These are phyloP conservation scores for Vickermania ingenoplastis DNA, from an alignment of 208 protist species.

Conservation along the genomic window DNA sequence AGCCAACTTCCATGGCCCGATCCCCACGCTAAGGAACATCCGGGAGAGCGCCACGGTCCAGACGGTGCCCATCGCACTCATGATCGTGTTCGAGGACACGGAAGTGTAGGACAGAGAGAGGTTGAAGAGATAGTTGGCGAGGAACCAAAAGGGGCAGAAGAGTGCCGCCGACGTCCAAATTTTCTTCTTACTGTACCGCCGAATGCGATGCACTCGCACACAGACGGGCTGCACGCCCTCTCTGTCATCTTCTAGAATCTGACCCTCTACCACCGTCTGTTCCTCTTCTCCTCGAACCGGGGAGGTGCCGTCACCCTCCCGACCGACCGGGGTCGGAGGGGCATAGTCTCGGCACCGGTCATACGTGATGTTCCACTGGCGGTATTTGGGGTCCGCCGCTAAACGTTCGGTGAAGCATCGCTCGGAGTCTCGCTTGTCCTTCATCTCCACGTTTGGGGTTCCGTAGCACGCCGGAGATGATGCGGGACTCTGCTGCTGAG, in stretches of 20 bases:
- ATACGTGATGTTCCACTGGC: neutral
- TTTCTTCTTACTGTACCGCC: slow-evolving; percentile 50
- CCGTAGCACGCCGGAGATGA: neutral
- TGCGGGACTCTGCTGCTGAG: neutral
- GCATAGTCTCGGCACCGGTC: neutral
- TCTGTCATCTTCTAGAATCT: neutral
- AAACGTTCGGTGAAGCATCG: neutral
- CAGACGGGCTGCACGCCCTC: neutral
- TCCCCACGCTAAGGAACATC: slow-evolving; percentile 50
- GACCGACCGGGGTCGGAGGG: neutral
- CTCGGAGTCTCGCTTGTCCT: neutral
- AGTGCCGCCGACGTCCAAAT: slow-evolving; percentile 58
- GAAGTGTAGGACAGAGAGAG: slow-evolving; percentile 75
- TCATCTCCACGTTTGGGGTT: neutral
- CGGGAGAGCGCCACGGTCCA: slow-evolving; percentile 78
- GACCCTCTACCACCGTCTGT: neutral
- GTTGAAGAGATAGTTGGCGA: slow-evolving; percentile 90
- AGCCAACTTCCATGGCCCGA: slow-evolving; percentile 32
- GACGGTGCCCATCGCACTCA: slow-evolving; percentile 79
- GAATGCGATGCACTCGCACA: slow-evolving; percentile 29
- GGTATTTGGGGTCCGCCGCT: neutral
- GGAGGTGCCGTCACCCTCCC: neutral
- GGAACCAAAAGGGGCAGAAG: slow-evolving; percentile 88
- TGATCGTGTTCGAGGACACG: slow-evolving; percentile 82
- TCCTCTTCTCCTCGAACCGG: neutral